These are phyloP conservation scores for Coemansia sp. DNA, from an alignment of 192 early-diverging fungal species.

Conservation along the genomic window DNA sequence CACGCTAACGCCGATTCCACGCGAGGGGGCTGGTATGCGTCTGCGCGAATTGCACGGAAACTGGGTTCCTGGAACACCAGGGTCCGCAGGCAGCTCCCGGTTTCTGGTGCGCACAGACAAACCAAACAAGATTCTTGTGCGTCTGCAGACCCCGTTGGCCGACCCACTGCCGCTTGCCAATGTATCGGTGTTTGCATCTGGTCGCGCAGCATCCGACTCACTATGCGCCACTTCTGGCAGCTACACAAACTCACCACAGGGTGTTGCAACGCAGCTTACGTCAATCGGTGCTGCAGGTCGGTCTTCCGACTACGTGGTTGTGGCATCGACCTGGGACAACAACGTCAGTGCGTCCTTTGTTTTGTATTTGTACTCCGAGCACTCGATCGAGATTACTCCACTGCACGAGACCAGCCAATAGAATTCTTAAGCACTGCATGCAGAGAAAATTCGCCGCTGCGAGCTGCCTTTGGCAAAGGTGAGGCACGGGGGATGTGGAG, in stretches of 20 bases:
- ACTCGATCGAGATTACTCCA: constrained; percentile 24
- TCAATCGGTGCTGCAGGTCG: constrained; percentile 14
- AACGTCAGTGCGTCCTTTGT: constrained; percentile 34
- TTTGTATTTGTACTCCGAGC: constrained; percentile 48
- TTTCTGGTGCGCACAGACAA: constrained; percentile 61
- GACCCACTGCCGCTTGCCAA: constrained; percentile 65
- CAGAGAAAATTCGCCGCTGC: constrained; percentile 9
- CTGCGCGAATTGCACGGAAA: constrained; percentile 41
- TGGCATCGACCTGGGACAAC: constrained; percentile 41
- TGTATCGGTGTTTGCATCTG: constrained; percentile 63
- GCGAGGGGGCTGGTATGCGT: constrained; percentile 75
- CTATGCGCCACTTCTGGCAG: constrained; percentile 39
- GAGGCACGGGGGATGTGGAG: no score
- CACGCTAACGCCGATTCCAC: constrained; percentile 57
- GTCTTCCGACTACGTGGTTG: constrained; percentile 36
- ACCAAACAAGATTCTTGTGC: constrained; percentile 60
- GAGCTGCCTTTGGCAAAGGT: not conserved
- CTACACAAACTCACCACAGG: constrained; percentile 51
- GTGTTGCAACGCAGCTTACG: constrained; percentile 31
- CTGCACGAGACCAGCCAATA: constrained; percentile 1
- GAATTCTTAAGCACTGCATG: not conserved
- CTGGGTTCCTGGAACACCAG: constrained; percentile 57
- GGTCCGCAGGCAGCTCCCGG: constrained; percentile 63
- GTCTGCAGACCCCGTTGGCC: constrained; percentile 66
- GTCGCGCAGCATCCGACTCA: constrained; percentile 16